Percentiles rank a stretch among this genome's conserved stretches.
Conservation (phyloP, 108 stramenopile genomes). For the Mediolabrus comicus region DNA sequence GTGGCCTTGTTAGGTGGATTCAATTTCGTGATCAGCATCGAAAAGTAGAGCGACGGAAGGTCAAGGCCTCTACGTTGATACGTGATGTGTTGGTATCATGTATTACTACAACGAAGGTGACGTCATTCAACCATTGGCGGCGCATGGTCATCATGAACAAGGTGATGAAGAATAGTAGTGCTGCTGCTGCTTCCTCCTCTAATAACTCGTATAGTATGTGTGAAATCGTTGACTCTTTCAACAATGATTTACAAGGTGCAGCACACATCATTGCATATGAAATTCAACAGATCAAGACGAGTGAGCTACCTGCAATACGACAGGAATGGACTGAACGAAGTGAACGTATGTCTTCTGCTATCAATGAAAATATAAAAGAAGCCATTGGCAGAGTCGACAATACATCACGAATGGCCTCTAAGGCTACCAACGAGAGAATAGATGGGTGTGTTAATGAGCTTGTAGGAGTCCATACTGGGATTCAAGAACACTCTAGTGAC, state of each 20-base stretch:
- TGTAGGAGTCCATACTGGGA: constrained; percentile 5
- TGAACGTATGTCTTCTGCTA: constrained; percentile 12
- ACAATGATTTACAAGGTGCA: constrained; percentile 39
- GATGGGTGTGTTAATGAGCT: constrained; percentile 22
- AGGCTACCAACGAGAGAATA: constrained; percentile 13
- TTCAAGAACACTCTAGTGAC: constrained; percentile 22
- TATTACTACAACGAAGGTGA: not conserved
- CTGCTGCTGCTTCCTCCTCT: not conserved
- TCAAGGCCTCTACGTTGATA: constrained; percentile 30
- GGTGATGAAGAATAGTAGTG: constrained; percentile 5
- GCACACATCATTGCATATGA: constrained; percentile 39
- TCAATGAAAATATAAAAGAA: constrained; percentile 6
- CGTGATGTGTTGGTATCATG: constrained; percentile 8
- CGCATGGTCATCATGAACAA: constrained; percentile 30
- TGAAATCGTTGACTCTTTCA: constrained; percentile 29
- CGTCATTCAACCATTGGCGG: constrained; percentile 49
- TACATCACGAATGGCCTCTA: constrained; percentile 7
- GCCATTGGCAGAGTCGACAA: constrained; percentile 15
- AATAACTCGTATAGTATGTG: not conserved
- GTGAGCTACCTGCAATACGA: constrained; percentile 29
- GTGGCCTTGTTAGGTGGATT: constrained; percentile 38
- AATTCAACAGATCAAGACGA: constrained; percentile 23
- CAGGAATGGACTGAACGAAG: constrained; percentile 17
- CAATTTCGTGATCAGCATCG: constrained; percentile 24
- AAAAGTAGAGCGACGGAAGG: constrained; percentile 25